Evolutionary conservation across 495 filamentous ascomycete species (phyloP), one percentile per base, ranked within the genome.

Genomic region (Immersiella caudata): DNA sequence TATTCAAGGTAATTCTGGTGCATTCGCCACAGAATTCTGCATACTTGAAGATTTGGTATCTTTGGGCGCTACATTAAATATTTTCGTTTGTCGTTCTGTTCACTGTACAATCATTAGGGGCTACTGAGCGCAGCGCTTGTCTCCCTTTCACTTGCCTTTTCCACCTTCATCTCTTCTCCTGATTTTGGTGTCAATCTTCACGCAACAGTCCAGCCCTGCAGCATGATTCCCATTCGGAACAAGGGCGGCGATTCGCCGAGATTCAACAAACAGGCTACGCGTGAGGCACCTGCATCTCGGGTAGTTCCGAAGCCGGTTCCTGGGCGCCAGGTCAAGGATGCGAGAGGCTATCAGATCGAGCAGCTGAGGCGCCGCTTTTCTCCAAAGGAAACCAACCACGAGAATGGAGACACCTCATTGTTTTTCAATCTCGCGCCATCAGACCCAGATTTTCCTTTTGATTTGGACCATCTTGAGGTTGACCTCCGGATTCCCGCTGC

Each of bases 361-460:
- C 93, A 96, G 79, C 75, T 97, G 64, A 83, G 85, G 70, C 88
- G 88, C 35, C 87, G 93, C 14, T 96, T 87, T 74, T 84, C 81
- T 54, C 89, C 90, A 29, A 80, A 82, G 21, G 86, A 92, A 71
- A 80, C 78, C 18, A 79, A 77, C 11, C 76, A 85, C 62, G 75
- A 83, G 36, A 79, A 83, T 60, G 86, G 84, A 16, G 74, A 77
- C 2, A 86, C 83, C 7, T 82, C 83, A 16, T 76, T 94, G 22
- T 75, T 79, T 0, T 91, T 96, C 75, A 81, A 80, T 22, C 69
- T 97, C 64, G 78, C 75, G 16, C 93, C 93, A 6, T 94, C 92
- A n/a, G 93, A 96, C 73, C 92, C 92, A 0, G 92, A 96, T 73
- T 94, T 94, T 67, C 89, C 92, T 6, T 96, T 91, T 67, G 90